phyloP scores from a whole-genome alignment of 2,329 filamentous ascomycete genomes.

The Fusarium coffeatum region DNA sequence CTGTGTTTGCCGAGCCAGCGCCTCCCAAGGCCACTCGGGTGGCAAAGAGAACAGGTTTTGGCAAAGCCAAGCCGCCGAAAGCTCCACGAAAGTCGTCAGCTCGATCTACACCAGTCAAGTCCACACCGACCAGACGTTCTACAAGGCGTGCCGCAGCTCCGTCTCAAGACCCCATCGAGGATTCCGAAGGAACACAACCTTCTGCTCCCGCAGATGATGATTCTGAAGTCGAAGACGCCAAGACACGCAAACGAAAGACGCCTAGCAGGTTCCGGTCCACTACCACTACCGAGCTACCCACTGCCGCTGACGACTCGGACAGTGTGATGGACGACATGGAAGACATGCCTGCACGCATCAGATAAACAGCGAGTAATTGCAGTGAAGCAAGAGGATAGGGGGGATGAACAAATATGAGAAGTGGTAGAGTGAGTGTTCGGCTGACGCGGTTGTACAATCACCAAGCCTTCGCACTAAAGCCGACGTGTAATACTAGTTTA shows the following conservation, averaged over 20 bases:
- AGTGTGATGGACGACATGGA: slow-evolving; percentile 60
- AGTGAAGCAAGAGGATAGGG: neutral
- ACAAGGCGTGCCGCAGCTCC: slow-evolving; percentile 42
- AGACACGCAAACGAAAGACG: slow-evolving; percentile 45
- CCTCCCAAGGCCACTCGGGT: slow-evolving; percentile 44
- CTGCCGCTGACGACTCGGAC: slow-evolving; percentile 44
- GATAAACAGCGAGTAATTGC: neutral
- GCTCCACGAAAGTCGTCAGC: slow-evolving; percentile 34
- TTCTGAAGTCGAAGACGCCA: slow-evolving; percentile 46
- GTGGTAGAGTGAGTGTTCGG: slow-evolving; percentile 7
- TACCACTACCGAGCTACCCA: slow-evolving; percentile 17
- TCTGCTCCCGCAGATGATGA: slow-evolving; percentile 32
- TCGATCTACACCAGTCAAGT: slow-evolving; percentile 44
- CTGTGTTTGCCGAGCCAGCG: slow-evolving; percentile 38
- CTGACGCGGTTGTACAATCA: slow-evolving; percentile 20
- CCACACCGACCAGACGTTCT: slow-evolving; percentile 37
- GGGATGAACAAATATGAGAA: neutral
- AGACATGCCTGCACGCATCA: slow-evolving; percentile 54
- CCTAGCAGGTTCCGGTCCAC: slow-evolving; percentile 47
- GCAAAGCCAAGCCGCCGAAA: slow-evolving; percentile 35
- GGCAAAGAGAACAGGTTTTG: slow-evolving; percentile 42
- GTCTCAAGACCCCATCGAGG: slow-evolving; percentile 50
- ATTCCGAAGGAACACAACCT: slow-evolving; percentile 35
- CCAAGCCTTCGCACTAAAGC: slow-evolving; percentile 7
- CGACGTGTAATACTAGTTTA: slow-evolving; percentile 30